These are phyloP conservation scores for Tetrahymena thermophila DNA, from an alignment of 73 alveolate genomes.

Conservation along the genomic window DNA sequence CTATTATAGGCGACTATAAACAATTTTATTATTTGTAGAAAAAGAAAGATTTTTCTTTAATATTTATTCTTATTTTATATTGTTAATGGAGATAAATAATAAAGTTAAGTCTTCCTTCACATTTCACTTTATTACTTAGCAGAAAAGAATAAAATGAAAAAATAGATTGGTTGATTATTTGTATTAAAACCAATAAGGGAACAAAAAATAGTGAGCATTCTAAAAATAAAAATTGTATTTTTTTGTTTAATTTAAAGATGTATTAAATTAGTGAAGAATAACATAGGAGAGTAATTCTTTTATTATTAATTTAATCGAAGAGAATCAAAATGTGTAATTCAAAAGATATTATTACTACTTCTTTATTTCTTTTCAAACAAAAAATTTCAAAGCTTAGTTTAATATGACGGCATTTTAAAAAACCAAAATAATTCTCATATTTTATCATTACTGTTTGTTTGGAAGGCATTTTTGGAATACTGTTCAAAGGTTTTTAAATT, in stretches of 20 bases:
- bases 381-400: background rate
- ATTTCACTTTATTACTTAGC: no score
- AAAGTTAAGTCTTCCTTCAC: no score
- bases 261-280: background rate
- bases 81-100: no score
- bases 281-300: background rate
- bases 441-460: no score
- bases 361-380: background rate
- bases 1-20: no score
- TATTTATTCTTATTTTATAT: no score
- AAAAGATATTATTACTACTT: background rate
- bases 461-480: no score
- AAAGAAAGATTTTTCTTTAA: no score
- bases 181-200: background rate
- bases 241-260: no score
- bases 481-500: no score
- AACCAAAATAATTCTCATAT: background rate
- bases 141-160: background rate
- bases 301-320: no score
- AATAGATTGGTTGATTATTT: background rate
- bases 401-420: background rate
- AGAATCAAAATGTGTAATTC: background rate
- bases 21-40: no score
- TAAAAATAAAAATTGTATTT: background rate
- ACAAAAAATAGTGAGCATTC: background rate